Evolutionary conservation across 371 early-diverging fungal species (phyloP).

Genomic region (Thermomucor indicae-seudaticae): DNA sequence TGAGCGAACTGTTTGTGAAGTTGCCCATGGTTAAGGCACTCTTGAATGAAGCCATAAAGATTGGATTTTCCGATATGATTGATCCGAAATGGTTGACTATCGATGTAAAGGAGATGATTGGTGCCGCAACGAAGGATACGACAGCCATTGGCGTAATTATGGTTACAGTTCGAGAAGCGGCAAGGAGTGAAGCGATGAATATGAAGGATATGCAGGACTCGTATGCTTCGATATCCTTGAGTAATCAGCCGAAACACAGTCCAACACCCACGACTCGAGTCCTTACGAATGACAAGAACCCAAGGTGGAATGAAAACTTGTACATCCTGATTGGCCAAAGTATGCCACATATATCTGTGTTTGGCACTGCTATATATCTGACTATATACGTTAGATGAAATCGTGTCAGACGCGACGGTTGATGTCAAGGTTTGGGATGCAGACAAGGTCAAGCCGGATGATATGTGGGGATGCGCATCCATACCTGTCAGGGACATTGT

Average conservation of each 20-base stretch:
- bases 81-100: conserved; percentile 32
- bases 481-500: conserved; percentile 23
- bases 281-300: conserved; percentile 24
- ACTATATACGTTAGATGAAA: conserved; percentile 22
- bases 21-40: conserved; percentile 25
- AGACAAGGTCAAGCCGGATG: conserved; percentile 26
- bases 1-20: not conserved
- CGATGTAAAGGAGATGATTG: conserved; percentile 21
- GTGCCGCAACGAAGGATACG: conserved; percentile 17
- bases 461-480: conserved; percentile 21
- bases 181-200: too few species aligned
- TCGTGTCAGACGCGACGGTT: conserved; percentile 15
- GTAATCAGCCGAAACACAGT: conserved; percentile 7
- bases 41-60: conserved; percentile 27
- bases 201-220: conserved; percentile 30
- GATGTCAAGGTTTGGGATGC: conserved; percentile 33
- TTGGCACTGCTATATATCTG: not conserved
- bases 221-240: conserved; percentile 21
- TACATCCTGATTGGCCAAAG: conserved; percentile 21
- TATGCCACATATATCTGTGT: not conserved
- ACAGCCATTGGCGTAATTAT: conserved; percentile 28
- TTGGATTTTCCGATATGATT: conserved; percentile 22
- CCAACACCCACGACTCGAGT: conserved; percentile 28
- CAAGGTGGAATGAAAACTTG: conserved; percentile 28
- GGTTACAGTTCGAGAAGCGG: conserved; percentile 19